phyloP scores from a whole-genome alignment of 2,329 filamentous ascomycete genomes.

The Aspergillus pseudotamarii region DNA sequence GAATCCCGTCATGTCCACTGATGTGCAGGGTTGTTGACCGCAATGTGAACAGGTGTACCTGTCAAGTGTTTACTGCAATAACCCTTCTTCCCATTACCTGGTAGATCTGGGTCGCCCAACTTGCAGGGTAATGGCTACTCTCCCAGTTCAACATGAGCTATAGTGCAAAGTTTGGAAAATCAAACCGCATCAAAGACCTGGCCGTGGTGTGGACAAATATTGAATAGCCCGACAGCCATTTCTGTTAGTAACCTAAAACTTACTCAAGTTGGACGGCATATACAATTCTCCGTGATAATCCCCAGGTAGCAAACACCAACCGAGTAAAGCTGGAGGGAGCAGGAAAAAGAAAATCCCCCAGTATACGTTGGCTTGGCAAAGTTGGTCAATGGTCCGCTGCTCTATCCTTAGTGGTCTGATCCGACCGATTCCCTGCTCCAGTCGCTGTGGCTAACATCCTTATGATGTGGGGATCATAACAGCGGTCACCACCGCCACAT shows the following conservation, averaged over 20 bases:
- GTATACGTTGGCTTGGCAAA: not conserved
- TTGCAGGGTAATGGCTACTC: not conserved
- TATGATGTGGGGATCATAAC: not conserved
- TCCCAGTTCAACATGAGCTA: not conserved
- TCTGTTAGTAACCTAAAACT: not conserved
- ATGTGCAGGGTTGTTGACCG: conserved; percentile 5
- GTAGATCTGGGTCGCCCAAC: not conserved
- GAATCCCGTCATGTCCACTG: not conserved
- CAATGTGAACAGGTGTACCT: conserved; percentile 1
- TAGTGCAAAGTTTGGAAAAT: not conserved
- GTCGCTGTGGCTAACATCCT: conserved; percentile 2
- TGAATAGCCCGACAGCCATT: not conserved
- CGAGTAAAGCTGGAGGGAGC: not conserved
- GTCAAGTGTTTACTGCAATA: not conserved
- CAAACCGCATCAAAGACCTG: too few species aligned
- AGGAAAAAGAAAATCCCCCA: not conserved
- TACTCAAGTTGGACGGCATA: not conserved
- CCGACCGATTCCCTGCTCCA: not conserved
- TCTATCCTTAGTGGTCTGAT: conserved; percentile 3
- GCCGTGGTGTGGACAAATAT: not conserved
- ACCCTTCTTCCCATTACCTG: not conserved
- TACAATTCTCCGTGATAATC: conserved; percentile 1
- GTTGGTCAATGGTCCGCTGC: not conserved
- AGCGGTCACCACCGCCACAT: conserved; percentile 9
- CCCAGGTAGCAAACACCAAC: not conserved